Base-by-base conservation (phyloP, 2,329 filamentous ascomycete species). In the Westerdykella ornata region DNA sequence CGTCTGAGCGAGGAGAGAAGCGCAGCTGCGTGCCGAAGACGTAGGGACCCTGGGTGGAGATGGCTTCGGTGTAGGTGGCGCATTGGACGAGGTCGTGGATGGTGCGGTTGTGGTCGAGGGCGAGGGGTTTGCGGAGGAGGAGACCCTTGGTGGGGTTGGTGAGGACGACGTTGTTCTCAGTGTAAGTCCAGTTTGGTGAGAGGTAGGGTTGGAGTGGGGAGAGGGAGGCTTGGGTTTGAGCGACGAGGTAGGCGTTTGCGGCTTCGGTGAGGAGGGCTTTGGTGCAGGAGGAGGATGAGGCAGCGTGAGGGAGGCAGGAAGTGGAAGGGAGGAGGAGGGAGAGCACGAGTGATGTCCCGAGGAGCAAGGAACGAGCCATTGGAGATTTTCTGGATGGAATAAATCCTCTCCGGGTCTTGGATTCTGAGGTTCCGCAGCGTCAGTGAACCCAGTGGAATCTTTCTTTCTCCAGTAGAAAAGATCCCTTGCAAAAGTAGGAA, bases 61-160 rank as follows among this genome's bases (percentile, higher is more conserved):
- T 35, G 20, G 49, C n/a, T 34, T 56, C 53, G 31, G 51, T 53
- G 46, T 54, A 56, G 26, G 51, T 54, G 3, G 53, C 51, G 51
- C 53, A 56, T 17, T 31, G 16, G 29, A 44, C 38, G 20, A 50
- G 41, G 41, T 56, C 53, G 42, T 41, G 44, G 42, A 40, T 54
- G 26, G 47, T 56, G 44, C 53, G 53, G 41, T 39, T 43, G 46
- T 56, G 51, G 26, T 51, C 53, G 34, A 53, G 44, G 29, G 44
- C 45, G 0, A 56, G 41, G 14, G 49, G 7, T 36, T 49, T 54
- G 17, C 32, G 20, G 15, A 56, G 40, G 14, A 56, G 35, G 18
- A 41, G 35, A n/a, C n/a, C 22, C 22, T 5, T 26, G 22, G 36
- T 26, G 2, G 29, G 17, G 22, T 22, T 15, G 5, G 36, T 14